Percentiles rank a stretch among this genome's conserved stretches.
These are phyloP conservation scores for Hymenoscyphus repandus DNA, from an alignment of 2,329 filamentous ascomycete species.

Conservation along the genomic window DNA sequence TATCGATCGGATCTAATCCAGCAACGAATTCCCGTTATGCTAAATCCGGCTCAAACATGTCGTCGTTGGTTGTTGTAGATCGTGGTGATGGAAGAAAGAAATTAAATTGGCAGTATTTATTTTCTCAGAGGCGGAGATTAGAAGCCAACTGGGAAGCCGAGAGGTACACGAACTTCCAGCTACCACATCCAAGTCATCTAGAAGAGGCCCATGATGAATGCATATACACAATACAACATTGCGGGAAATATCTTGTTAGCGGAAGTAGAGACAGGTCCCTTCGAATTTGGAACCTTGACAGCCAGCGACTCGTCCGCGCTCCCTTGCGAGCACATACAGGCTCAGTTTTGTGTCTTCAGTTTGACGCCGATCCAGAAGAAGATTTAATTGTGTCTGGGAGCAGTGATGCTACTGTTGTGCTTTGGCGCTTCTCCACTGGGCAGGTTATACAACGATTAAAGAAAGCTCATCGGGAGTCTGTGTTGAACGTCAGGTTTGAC, in stretches of 20 bases:
- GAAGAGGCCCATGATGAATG: constrained; percentile 86
- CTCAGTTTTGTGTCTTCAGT: constrained; percentile 91
- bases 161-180: constrained; percentile 77
- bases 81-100: constrained; percentile 48
- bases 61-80: constrained; percentile 42
- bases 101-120: constrained; percentile 90
- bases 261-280: constrained; percentile 86
- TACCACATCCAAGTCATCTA: constrained; percentile 76
- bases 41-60: constrained; percentile 14
- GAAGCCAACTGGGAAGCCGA: constrained; percentile 91
- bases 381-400: constrained; percentile 94
- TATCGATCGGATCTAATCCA: constrained; percentile 15
- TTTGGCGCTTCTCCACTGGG: constrained; percentile 93
- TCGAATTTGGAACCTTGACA: constrained; percentile 85
- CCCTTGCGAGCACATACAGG: constrained; percentile 73
- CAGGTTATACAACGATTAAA: constrained; percentile 70
- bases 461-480: constrained; percentile 80
- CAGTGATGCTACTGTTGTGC: constrained; percentile 82
- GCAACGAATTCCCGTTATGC: constrained; percentile 2
- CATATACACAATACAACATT: constrained; percentile 92
- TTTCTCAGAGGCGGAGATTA: constrained; percentile 76
- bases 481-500: constrained; percentile 90
- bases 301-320: constrained; percentile 66
- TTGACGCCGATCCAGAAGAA: constrained; percentile 80
- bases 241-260: constrained; percentile 79